Base-by-base conservation (phyloP, 1,139 yeast species). In the Yamadazyma kanchanaburiensis region DNA sequence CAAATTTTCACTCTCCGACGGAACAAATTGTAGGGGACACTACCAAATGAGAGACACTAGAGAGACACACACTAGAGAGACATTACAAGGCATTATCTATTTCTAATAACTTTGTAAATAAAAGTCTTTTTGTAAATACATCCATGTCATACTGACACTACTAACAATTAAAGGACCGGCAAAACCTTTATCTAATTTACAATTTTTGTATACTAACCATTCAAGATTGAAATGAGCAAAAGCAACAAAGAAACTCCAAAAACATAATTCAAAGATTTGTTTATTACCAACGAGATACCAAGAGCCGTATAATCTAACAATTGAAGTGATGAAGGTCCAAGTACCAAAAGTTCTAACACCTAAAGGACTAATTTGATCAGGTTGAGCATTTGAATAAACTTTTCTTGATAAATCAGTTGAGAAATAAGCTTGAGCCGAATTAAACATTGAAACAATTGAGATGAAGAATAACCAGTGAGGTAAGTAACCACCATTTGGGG, bases 321-420 rank as follows among this genome's bases (percentile, higher is more conserved):
- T 68, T 2, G 95, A 77, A 1, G 96, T 81, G 43, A 89, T 72
- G 31, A 89, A 66, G 0, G 98, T 91, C 98, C 98, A 91, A 1
- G 98, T 91, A 18, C 98, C 98, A 57, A 91, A 91, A 0, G 98
- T 91, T 48, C 98, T 74, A 7, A 96, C 95, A 45, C 94, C 80
- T 45, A 91, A 68, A 5, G 72, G 65, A 0, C 96, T 86, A 12
- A 89, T 68, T 35, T 67, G 63, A 10, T 39, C 73, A 2, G 58
- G 43, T 11, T 94, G 87, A 33, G 79, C 69, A 33, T 64, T 68
- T 26, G 75, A 81, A 53, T 91, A 91, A 6, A 91, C 96, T 45
- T 79, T 70, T 46, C 81, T 78, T 6, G 96, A 85, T 27, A 84
- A 69, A 30, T 87, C 91, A 28, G 53, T 54, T 22, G 86, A 74